phyloP scores from a whole-genome alignment of 768 basidiomycete genomes.

The Lentinula sp. region DNA sequence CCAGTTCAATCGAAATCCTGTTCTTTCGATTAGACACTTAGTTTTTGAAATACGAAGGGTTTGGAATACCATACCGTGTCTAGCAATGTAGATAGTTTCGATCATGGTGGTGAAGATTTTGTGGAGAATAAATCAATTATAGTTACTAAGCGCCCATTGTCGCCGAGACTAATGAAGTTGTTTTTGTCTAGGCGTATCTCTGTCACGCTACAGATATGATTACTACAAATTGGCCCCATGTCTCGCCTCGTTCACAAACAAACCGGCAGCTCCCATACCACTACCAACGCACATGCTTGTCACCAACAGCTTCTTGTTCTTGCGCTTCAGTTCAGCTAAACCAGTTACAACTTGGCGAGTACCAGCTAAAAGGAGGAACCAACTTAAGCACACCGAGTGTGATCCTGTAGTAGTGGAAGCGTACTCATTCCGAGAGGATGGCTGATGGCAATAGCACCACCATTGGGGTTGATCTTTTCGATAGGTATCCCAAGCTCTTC shows the following conservation, averaged over 20 bases:
- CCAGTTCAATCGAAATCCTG: constrained; percentile 52
- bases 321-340: constrained; percentile 73
- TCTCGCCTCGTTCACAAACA: constrained; percentile 66
- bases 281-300: constrained; percentile 72
- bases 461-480: constrained; percentile 81
- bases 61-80: constrained; percentile 27
- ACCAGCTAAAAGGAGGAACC: constrained; percentile 47
- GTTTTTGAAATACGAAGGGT: not conserved
- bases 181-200: too few relatives aligned
- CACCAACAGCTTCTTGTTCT: constrained; percentile 63
- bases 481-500: constrained; percentile 73
- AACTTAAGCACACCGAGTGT: constrained; percentile 10
- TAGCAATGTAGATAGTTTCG: constrained; percentile 35
- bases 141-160: not conserved
- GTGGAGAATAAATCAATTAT: not conserved
- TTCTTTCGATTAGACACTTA: not conserved
- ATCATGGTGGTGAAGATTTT: constrained; percentile 22
- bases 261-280: constrained; percentile 83
- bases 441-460: constrained; percentile 79
- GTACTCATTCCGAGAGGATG: constrained; percentile 84
- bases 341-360: constrained; percentile 84
- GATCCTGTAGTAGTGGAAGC: constrained; percentile 16
- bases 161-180: too few relatives aligned
- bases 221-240: constrained; percentile 10
- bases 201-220: not conserved